Evolutionary conservation across 805 yeast genomes (phyloP).

Genomic region (Yamadazyma akitaensis): DNA sequence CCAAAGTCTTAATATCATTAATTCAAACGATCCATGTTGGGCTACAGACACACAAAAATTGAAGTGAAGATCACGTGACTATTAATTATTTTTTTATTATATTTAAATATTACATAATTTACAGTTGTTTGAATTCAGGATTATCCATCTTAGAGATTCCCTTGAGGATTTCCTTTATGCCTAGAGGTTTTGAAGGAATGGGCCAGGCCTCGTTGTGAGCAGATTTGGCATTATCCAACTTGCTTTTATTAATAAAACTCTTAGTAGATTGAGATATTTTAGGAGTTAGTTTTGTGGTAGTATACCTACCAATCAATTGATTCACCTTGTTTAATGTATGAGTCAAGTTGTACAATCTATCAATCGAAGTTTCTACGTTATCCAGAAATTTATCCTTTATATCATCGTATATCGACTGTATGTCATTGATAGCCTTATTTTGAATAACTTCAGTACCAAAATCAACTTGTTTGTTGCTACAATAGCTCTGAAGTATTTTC

Average conservation of each 20-base stretch:
- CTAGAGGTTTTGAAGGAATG: conserved; percentile 14
- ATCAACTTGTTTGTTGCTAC: not conserved
- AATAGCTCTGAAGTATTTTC: conserved; percentile 3
- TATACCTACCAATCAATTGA: conserved; percentile 20
- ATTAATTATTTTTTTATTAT: not conserved
- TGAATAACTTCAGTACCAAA: conserved; percentile 5
- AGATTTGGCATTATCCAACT: conserved; percentile 8
- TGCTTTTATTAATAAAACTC: conserved; percentile 19
- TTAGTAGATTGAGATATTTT: conserved; percentile 20
- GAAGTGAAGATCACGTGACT: not conserved
- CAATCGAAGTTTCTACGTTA: conserved; percentile 30
- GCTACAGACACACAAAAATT: no score
- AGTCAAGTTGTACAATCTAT: conserved; percentile 33
- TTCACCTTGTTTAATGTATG: conserved; percentile 25
- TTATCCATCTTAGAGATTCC: conserved; percentile 14
- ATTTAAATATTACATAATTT: not conserved
- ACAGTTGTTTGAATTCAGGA: not conserved
- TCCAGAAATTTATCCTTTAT: conserved; percentile 15
- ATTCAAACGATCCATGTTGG: no score
- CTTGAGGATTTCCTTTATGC: conserved; percentile 19
- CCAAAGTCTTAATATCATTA: no score
- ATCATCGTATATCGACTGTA: conserved; percentile 5
- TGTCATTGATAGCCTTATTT: conserved; percentile 9
- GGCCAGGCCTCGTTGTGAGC: conserved; percentile 15
- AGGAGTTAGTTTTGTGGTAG: conserved; percentile 16